These are phyloP conservation scores for Kalanchoe fedtschenkoi DNA, from an alignment of 164 flowering plant genomes.

Conservation along the genomic window DNA sequence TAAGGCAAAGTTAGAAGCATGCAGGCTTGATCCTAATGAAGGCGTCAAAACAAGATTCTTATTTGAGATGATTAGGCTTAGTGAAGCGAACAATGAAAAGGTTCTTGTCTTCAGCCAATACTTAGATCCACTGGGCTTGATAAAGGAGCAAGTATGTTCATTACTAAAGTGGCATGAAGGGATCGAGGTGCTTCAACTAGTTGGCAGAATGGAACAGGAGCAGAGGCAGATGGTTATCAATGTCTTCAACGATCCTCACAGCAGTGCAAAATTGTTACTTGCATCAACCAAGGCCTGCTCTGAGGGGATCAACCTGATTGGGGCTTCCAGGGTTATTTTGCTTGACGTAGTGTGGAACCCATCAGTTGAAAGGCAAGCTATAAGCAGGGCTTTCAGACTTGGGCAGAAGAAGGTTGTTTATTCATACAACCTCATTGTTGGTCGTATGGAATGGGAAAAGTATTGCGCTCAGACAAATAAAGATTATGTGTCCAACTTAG, in stretches of 20 bases:
- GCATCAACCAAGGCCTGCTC: conserved; percentile 71
- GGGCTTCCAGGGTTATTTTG: conserved; percentile 82
- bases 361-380: conserved; percentile 72
- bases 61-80: conserved; percentile 41
- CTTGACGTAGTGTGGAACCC: conserved; percentile 91
- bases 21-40: conserved; percentile 18
- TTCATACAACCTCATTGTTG: conserved; percentile 48
- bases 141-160: conserved; percentile 31
- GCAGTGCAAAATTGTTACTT: conserved; percentile 49
- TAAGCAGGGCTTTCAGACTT: conserved; percentile 68
- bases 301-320: conserved; percentile 73
- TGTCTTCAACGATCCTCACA: conserved; percentile 43
- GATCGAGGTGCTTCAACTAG: conserved; percentile 47
- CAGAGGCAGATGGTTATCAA: conserved; percentile 41
- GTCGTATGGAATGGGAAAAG: conserved; percentile 37
- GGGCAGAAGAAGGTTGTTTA: conserved; percentile 66
- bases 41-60: conserved; percentile 70
- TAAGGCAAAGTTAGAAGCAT: conserved; percentile 14
- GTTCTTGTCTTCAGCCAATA: conserved; percentile 79
- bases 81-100: conserved; percentile 38
- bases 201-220: conserved; percentile 32
- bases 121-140: conserved; percentile 33
- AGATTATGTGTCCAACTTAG: conserved; percentile 35
- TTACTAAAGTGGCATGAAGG: conserved; percentile 48
- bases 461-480: conserved; percentile 37